Conservation (phyloP, 768 basidiomycete species). For the Collybiopsis confluens region DNA sequence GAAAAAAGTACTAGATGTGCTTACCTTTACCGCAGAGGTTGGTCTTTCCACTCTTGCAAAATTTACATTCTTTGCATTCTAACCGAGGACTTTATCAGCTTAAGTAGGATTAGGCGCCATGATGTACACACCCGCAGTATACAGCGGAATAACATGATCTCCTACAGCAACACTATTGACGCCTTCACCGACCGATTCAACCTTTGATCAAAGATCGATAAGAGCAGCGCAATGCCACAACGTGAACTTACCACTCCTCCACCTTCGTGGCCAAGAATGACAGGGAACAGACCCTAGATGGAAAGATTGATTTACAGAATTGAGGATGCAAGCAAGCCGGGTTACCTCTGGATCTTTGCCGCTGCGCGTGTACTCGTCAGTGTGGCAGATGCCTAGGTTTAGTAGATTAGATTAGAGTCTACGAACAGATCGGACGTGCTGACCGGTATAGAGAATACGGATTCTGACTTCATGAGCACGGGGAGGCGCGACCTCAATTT, state of each 20-base stretch:
- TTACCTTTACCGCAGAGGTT: slow-evolving; percentile 94
- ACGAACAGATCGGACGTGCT: slow-evolving; percentile 14
- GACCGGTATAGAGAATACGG: slow-evolving; percentile 87
- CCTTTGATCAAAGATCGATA: slow-evolving; percentile 40
- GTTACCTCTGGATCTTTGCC: slow-evolving; percentile 91
- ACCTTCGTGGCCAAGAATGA: slow-evolving; percentile 94
- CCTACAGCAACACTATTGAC: slow-evolving; percentile 77
- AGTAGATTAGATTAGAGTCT: slow-evolving; percentile 10
- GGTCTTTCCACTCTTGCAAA: slow-evolving; percentile 97
- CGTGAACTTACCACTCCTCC: slow-evolving; percentile 69
- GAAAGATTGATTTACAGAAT: slow-evolving; percentile 8
- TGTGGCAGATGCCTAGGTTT: slow-evolving; percentile 83
- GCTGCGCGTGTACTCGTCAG: slow-evolving; percentile 95
- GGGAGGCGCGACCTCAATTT: slow-evolving; percentile 92
- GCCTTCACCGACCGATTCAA: slow-evolving; percentile 95
- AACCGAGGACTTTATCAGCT: neutral
- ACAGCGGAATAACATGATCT: slow-evolving; percentile 96
- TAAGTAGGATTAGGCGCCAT: neutral
- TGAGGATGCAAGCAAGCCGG: neutral
- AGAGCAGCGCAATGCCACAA: neutral
- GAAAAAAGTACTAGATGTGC: neutral
- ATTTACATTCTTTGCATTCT: slow-evolving; percentile 97
- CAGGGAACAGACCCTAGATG: slow-evolving; percentile 78
- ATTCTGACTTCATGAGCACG: slow-evolving; percentile 89
- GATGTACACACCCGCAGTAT: slow-evolving; percentile 73